Base-by-base conservation (phyloP, 371 early-diverging fungal genomes). In the Actinomortierella wolfii region DNA sequence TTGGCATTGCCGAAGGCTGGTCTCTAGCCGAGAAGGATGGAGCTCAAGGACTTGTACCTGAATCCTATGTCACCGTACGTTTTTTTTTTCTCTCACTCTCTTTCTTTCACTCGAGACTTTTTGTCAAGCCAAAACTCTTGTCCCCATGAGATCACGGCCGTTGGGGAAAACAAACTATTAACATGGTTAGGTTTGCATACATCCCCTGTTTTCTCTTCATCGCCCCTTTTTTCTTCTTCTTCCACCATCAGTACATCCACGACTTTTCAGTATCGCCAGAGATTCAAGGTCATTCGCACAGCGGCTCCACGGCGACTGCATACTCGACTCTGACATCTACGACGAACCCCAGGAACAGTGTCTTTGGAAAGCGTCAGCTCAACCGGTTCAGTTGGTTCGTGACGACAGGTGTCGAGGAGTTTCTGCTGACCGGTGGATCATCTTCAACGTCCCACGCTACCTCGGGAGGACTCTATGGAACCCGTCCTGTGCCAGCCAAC, bases 381-480 rank as follows among this genome's bases (percentile, higher is more conserved):
- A 76, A 80, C 51, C 51, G 78, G 15, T 80, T 80, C 49, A 71
- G 76, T 17, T 78, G 78, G 75, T 80, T 80, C 56, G 78, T 80
- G 8, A 78, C 77, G 26, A 75, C 77, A 13, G 78, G 80, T 42
- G 77, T 68, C 29, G 80, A 80, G 24, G 80, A 80, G 58, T 80
- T 75, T 57, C 56, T 80, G 8, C 42, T 80, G 39, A 76, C 61
- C 18, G 79, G 67, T 24, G 79, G 76, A 3, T 24, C 29, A 14
- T 9, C 48, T 18, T 20, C 26, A 17, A 62, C 34, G 34, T 34
- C 34, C 34, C 4, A 34, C 34, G 11, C 4, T 11, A 34, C 4
- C 34, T 6, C n/a, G n/a, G n/a, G 11, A 6, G 34, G 34, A 34
- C 34, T 34, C 34, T 34, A 34, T 34, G 34, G 34, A 4, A 34